Conservation (phyloP, 2,329 filamentous ascomycete species). For the Sordariomycetes sp. region DNA sequence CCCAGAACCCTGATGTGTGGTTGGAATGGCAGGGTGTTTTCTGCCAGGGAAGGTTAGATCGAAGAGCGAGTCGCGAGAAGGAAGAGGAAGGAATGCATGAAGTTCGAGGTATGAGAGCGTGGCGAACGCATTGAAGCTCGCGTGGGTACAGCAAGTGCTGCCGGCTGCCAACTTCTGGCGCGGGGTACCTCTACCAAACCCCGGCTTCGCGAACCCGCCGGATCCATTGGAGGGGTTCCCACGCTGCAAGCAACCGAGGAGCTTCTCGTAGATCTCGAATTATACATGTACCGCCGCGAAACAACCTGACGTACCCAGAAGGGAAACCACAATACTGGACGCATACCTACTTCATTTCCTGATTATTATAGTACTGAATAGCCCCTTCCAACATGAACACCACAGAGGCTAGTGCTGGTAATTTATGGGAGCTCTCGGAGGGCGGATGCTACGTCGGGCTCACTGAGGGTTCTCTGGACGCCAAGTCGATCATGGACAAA, state of each 20-base stretch:
- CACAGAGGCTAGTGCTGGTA: neutral
- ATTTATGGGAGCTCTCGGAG: constrained; percentile 28
- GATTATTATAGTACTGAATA: neutral
- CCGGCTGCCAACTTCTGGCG: too few relatives aligned
- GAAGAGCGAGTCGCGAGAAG: neutral
- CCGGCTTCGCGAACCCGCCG: too few relatives aligned
- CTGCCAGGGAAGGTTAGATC: neutral
- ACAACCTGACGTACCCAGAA: too few relatives aligned
- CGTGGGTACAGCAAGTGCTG: too few relatives aligned
- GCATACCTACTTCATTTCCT: neutral
- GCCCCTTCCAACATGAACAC: constrained; percentile 7
- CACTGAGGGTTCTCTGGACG: constrained; percentile 50
- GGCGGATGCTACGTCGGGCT: constrained; percentile 56
- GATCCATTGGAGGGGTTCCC: too few relatives aligned
- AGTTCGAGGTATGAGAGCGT: neutral
- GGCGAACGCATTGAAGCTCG: too few relatives aligned
- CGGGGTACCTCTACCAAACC: too few relatives aligned
- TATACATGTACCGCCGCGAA: too few relatives aligned
- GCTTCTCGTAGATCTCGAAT: too few relatives aligned
- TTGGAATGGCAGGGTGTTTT: neutral
- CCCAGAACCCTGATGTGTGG: too few relatives aligned
- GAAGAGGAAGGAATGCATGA: neutral
- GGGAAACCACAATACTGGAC: too few relatives aligned
- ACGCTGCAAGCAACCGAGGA: too few relatives aligned
- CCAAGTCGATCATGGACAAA: constrained; percentile 45